Percentiles rank a stretch among this genome's conserved stretches.
Evolutionary conservation across 2,329 filamentous ascomycete genomes (phyloP).

Genomic region (Epichloe gansuensis): DNA sequence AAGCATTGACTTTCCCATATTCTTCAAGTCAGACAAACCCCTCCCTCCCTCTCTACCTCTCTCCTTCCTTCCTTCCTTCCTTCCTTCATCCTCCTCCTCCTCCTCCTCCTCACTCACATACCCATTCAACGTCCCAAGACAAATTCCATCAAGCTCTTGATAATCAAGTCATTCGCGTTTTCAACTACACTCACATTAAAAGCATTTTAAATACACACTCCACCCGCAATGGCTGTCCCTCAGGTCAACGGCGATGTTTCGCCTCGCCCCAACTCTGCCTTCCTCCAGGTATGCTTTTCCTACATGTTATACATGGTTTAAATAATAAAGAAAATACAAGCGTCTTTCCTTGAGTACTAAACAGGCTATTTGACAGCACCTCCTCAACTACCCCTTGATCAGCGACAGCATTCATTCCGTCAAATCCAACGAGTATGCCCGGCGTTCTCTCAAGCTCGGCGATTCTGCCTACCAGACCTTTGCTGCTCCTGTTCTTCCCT

Average conservation of each 20-base stretch:
- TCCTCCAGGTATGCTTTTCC: constrained; percentile 31
- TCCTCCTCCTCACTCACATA: not conserved
- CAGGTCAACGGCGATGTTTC: constrained; percentile 41
- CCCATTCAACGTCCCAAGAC: not conserved
- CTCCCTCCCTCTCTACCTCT: too few species aligned
- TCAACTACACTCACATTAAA: not conserved
- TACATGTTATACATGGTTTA: too few species aligned
- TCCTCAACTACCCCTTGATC: constrained; percentile 74
- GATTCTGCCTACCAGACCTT: constrained; percentile 65
- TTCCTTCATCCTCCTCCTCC: too few species aligned
- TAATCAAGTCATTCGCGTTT: not conserved
- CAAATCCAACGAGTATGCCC: constrained; percentile 71
- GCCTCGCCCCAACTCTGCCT: constrained; percentile 34
- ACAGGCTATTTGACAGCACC: constrained; percentile 45
- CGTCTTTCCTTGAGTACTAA: not conserved
- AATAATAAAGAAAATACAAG: too few species aligned
- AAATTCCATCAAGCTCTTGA: not conserved
- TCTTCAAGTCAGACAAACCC: not conserved
- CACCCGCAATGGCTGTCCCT: constrained; percentile 22
- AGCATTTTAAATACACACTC: not conserved
- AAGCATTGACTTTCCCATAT: constrained; percentile 4
- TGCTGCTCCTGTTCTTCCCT: constrained; percentile 62
- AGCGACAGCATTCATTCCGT: constrained; percentile 66
- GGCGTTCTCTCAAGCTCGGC: constrained; percentile 67
- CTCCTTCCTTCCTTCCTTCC: not conserved